A percentile compares a stretch with the other conserved stretches of the same genome.
These are phyloP conservation scores for Avicennia marina DNA, from an alignment of 257 asterid species.

Conservation along the genomic window DNA sequence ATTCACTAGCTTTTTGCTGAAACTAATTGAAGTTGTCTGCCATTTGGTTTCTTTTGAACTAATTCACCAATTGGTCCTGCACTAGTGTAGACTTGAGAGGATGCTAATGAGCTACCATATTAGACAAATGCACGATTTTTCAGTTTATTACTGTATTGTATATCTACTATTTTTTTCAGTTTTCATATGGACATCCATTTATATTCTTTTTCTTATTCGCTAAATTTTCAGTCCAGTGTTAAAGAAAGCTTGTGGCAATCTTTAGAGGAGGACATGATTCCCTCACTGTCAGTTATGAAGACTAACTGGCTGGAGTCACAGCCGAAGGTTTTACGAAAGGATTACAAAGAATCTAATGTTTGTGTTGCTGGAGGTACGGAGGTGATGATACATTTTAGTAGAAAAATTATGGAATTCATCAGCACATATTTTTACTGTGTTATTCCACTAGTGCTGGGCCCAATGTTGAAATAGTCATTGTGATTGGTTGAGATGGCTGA, in stretches of 20 bases:
- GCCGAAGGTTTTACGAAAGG: conserved; percentile 57
- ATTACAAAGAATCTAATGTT: conserved; percentile 71
- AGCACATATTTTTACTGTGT: too few species aligned
- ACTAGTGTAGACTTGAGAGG: conserved; percentile 9
- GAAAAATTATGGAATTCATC: too few species aligned
- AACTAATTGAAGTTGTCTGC: too few species aligned
- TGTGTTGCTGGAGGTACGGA: conserved; percentile 98
- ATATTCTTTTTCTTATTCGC: conserved; percentile 7
- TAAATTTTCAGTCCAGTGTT: conserved; percentile 56
- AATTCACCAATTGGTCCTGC: conserved; percentile 10
- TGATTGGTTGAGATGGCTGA: too few species aligned
- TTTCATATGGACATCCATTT: too few species aligned
- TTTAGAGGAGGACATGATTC: conserved; percentile 83
- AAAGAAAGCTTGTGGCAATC: conserved; percentile 77
- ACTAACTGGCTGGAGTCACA: conserved; percentile 87
- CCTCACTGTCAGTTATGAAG: conserved; percentile 56
- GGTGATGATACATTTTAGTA: conserved; percentile 32
- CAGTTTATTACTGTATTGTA: too few species aligned
- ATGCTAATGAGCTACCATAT: background rate
- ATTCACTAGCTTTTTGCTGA: too few species aligned
- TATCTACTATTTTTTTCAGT: too few species aligned
- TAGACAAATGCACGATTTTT: too few species aligned
- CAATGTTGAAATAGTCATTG: too few species aligned
- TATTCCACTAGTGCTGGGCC: too few species aligned
- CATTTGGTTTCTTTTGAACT: conserved; percentile 11